A percentile compares a stretch with the other conserved stretches of the same genome.
phyloP scores from a whole-genome alignment of 2,329 filamentous ascomycete genomes.

The Pyricularia sp. region DNA sequence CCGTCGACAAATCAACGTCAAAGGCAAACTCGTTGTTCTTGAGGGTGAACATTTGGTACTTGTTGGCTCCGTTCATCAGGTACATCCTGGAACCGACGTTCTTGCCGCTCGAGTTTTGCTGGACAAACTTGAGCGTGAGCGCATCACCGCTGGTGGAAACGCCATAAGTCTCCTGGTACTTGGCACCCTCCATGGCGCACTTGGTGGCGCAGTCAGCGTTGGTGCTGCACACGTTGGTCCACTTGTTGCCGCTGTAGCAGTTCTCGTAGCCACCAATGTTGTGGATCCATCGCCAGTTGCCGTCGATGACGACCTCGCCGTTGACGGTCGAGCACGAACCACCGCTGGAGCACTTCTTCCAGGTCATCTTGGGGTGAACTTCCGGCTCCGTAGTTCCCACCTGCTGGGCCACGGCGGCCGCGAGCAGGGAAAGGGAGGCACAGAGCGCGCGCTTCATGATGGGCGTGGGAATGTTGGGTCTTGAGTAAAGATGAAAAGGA shows the following conservation, averaged over 20 bases:
- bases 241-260: slow-evolving; percentile 38
- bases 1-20: slow-evolving; percentile 51
- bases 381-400: slow-evolving; percentile 35
- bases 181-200: slow-evolving; percentile 25
- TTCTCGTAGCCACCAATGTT: slow-evolving; percentile 33
- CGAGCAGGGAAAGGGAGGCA: slow-evolving; percentile 31
- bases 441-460: slow-evolving; percentile 5
- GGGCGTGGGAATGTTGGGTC: background rate
- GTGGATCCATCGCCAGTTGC: slow-evolving; percentile 52
- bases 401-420: slow-evolving; percentile 34
- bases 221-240: slow-evolving; percentile 23
- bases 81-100: slow-evolving; percentile 38
- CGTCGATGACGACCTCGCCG: slow-evolving; percentile 40
- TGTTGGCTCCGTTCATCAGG: slow-evolving; percentile 40
- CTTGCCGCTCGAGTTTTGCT: slow-evolving; percentile 26
- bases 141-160: slow-evolving; percentile 31
- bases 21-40: slow-evolving; percentile 56
- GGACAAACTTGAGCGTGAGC: slow-evolving; percentile 38
- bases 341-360: slow-evolving; percentile 36
- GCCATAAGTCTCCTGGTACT: slow-evolving; percentile 32
- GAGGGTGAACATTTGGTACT: slow-evolving; percentile 49
- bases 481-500: background rate
- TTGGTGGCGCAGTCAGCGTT: slow-evolving; percentile 25
- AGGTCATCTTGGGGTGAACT: slow-evolving; percentile 41
- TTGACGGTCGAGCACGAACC: slow-evolving; percentile 36